Conservation (phyloP, 108 stramenopile species). For the Fistulifera solaris region DNA sequence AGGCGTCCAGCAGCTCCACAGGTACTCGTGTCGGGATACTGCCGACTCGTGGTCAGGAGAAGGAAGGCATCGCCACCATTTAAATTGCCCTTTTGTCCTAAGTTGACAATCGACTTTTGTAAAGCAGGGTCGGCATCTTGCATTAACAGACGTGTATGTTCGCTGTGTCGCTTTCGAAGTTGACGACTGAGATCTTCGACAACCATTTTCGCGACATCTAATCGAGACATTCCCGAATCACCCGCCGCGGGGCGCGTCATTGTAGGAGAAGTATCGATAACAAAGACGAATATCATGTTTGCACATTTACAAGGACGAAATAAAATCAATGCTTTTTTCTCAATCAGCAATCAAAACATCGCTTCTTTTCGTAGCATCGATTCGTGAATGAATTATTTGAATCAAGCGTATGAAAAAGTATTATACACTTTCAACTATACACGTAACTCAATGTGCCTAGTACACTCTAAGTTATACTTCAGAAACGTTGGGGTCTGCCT, state of each 20-base stretch:
- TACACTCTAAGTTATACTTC: too few species aligned
- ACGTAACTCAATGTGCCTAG: too few species aligned
- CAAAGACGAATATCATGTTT: slow-evolving; percentile 74
- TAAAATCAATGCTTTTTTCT: too few species aligned
- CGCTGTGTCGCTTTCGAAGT: slow-evolving; percentile 44
- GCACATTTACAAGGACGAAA: too few species aligned
- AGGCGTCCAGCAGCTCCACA: slow-evolving; percentile 71
- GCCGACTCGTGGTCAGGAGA: slow-evolving; percentile 52
- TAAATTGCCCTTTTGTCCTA: slow-evolving; percentile 11
- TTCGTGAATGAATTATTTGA: too few species aligned
- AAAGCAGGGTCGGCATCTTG: slow-evolving; percentile 24
- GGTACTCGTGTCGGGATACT: slow-evolving; percentile 32
- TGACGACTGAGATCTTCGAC: slow-evolving; percentile 52
- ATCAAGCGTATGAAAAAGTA: too few species aligned
- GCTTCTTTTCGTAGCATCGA: too few species aligned
- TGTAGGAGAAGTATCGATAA: slow-evolving; percentile 62
- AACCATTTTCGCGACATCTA: slow-evolving; percentile 76
- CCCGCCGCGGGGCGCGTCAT: slow-evolving; percentile 4
- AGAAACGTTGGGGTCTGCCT: too few species aligned
- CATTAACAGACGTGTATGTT: slow-evolving; percentile 40
- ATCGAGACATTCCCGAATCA: slow-evolving; percentile 33
- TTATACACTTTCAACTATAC: too few species aligned
- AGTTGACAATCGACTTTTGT: slow-evolving; percentile 20
- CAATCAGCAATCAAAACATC: too few species aligned
- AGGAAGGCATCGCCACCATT: slow-evolving; percentile 55